Conservation (phyloP, 2,329 filamentous ascomycete species). For the Fusarium agapanthi region DNA sequence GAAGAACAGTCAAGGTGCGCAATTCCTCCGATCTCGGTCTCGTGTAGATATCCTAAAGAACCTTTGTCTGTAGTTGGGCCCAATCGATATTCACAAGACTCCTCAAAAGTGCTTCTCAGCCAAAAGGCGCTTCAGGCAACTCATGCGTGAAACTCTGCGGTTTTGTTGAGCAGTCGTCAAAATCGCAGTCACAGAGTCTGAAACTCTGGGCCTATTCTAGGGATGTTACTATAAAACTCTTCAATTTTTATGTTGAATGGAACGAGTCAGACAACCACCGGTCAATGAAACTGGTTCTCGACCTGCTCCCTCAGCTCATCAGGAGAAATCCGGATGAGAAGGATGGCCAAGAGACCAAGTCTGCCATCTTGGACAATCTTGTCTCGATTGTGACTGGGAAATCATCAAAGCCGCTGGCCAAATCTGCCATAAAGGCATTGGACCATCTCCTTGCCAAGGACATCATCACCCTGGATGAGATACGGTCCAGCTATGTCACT, state of each 20-base stretch:
- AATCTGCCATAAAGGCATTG: conserved; percentile 74
- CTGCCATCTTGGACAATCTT: conserved; percentile 59
- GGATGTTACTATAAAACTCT: conserved; percentile 58
- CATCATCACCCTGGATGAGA: conserved; percentile 59
- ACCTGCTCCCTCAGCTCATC: conserved; percentile 63
- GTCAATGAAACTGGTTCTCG: conserved; percentile 69
- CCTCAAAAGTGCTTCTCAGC: conserved; percentile 59
- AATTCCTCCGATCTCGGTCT: conserved; percentile 14
- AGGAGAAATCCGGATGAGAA: conserved; percentile 57
- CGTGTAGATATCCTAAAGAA: conserved; percentile 36
- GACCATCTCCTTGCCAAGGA: conserved; percentile 72
- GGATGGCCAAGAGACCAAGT: conserved; percentile 52
- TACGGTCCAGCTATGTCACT: conserved; percentile 55
- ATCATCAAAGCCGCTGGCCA: conserved; percentile 70
- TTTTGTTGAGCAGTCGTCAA: conserved; percentile 68
- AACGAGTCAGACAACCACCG: conserved; percentile 72
- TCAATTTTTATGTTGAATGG: conserved; percentile 72
- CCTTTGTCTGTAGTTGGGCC: conserved; percentile 42
- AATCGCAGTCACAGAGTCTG: conserved; percentile 55
- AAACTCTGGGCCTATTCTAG: conserved; percentile 61
- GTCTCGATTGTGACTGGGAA: conserved; percentile 68
- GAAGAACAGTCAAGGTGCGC: conserved; percentile 50
- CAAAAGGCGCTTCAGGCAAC: conserved; percentile 64
- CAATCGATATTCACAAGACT: conserved; percentile 58
- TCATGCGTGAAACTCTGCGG: conserved; percentile 67